Evolutionary conservation across 305 asterid species (phyloP), one percentile per base, ranked within the genome.

Genomic region (Fraxinus latifolia): DNA sequence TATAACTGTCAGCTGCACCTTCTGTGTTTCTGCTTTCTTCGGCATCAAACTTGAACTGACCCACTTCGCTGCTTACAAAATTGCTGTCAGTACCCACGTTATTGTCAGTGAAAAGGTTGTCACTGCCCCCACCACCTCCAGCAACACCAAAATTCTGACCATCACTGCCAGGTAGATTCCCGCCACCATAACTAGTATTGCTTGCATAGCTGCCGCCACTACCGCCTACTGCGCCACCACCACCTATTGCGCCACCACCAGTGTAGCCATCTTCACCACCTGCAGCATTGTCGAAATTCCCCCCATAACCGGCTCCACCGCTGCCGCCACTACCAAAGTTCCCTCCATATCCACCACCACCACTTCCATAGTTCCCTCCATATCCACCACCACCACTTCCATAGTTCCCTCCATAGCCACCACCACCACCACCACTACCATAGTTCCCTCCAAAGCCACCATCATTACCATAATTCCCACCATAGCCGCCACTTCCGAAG

Each of bases 81-180:
- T 25, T 12, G 82, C 74, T 74, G 25, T 50, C 83, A 62, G 71
- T 47, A 55, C 47, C 77, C 14, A 50, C 25, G 15, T 39, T 53
- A 77, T 37, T 70, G 36, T 17, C 37, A 11, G 27, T 47, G 67
- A 37, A 80, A 65, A 25, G 9, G 79, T 73, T 74, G 37, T 79
- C 85, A 74, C 79, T 44, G 55, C 82, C 87, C n/a, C 80, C 85
- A 29, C 33, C 84, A 14, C 82, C 85, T 37, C 81, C 82, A 72
- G 86, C 83, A 77, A 34, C 87, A 76, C 89, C 87, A 60, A 72
- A 82, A 79, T 37, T 77, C 78, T 78, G 85, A 74, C 34, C 83
- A 7, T 44, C 84, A 36, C 82, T 84, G 15, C 77, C 83, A 25
- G 50, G 62, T 29, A 37, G 42, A 50, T 75, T 50, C 53, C 78